Base-by-base conservation (phyloP, 441 rosid species). In the Melastoma candidum region DNA sequence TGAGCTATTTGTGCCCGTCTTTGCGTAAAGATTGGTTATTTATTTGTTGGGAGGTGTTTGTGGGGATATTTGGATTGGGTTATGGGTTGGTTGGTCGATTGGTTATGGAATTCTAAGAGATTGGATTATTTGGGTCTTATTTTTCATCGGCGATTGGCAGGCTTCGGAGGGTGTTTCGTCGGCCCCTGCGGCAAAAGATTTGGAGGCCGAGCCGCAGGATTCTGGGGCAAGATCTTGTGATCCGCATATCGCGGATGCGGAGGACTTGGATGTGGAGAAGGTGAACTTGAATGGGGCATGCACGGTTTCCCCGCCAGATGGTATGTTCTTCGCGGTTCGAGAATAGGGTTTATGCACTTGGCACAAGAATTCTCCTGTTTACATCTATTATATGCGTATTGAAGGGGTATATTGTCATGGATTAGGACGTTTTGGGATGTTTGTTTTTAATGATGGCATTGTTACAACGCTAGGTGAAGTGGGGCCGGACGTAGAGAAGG, bases 151-250 rank as follows among this genome's bases (percentile, higher is more conserved):
- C 22, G 36, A 6, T 29, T 29, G 36, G 36, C 68, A 86, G 22
- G 78, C 81, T 0, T 78, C 80, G 50, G 74, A 76, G 50, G 74
- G 75, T 17, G 96, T 74, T 45, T 63, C 67, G 25, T 49, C 36
- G 5, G 36, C 36, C 36, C 7, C 36, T 29, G 36, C 60, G 3
- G 92, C 69, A 46, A 80, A 82, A 68, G 87, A 78, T 64, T 74
- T 85, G 26, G 82, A 71, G 66, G 71, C 76, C 56, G 80, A 75
- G 57, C 68, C 79, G 60, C 72, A 71, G 26, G 83, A 71, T 13
- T 68, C 75, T 44, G 96, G 83, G 66, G 74, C 76, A 47, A 75
- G 72, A 59, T 78, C 84, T n/a, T 76, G 89, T 72, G 95, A 85
- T 87, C 95, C 66, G 68, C 74, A 64, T 13, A 71, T 50, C 53